Base-by-base conservation (phyloP, 129 eudicot species). In the Flaveria brownii region DNA sequence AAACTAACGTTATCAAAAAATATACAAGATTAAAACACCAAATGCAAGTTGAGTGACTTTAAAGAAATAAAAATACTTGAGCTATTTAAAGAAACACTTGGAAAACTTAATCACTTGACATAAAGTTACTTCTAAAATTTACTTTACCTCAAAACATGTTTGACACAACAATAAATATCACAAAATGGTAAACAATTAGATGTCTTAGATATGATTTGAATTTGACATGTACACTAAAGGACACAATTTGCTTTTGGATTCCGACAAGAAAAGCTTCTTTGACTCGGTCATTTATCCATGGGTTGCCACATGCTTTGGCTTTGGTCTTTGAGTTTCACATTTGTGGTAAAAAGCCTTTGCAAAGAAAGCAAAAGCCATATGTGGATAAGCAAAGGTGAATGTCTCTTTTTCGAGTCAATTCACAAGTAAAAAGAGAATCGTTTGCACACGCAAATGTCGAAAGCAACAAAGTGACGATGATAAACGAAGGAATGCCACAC, bases 351-450 rank as follows among this genome's bases (percentile, higher is more conserved):
- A 73, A 67, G 78, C 79, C 65, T 46, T 52, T 56, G 55, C 63
- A 74, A 80, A 73, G 30, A 80, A 80, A 74, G 84, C 75, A 74
- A 74, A 80, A 80, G 83, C 75, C 54, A 30, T 45, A 36, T 80
- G 54, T 74, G 71, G 70, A 74, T 75, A 67, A 80, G 75, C 74
- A 80, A 80, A 80, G 80, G 17, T 56, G 45, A 33, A 12, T 4
- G 42, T 67, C 72, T 16, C 75, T 67, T 80, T 72, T 67, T 65
- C 15, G 30, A 22, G 79, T 74, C 80, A 67, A 74, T 66, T 80
- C 60, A 39, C 25, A 51, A 69, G 22, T 30, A 78, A 69, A 78
- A 78, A 71, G 52, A 30, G 77, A 78, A 43, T 78, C 20, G 51
- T 42, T 45, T 55, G 70, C 70, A 69, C 70, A 77, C 67, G 70